Percentiles rank a stretch among this genome's conserved stretches.
phyloP scores from a whole-genome alignment of 1,284 basidiomycete species.

The Cryptococcus neoformans region DNA sequence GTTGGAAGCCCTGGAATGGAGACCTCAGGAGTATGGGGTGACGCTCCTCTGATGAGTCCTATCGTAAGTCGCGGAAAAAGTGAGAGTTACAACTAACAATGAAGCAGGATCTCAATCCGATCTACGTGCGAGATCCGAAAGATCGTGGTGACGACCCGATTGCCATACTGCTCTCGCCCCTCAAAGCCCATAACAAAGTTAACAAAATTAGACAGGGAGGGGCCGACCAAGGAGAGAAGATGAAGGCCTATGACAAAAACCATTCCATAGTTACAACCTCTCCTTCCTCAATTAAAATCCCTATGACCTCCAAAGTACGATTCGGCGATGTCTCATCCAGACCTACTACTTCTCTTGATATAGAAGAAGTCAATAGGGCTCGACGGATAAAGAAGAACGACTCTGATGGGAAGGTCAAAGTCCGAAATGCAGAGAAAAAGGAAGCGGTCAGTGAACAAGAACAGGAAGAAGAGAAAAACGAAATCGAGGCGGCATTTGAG shows the following conservation, averaged over 20 bases:
- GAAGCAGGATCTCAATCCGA: conserved; percentile 5
- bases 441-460: not conserved
- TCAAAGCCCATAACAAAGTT: not conserved
- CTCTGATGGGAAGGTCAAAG: not conserved
- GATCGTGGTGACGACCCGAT: not conserved
- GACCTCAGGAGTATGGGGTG: not conserved
- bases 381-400: not conserved
- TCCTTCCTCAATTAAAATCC: no score
- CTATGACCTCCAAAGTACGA: no score
- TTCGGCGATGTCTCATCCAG: no score
- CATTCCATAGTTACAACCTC: no score
- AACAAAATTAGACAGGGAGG: not conserved
- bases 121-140: not conserved
- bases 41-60: conserved; percentile 1
- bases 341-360: no score
- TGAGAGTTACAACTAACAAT: not conserved
- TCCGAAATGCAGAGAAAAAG: not conserved
- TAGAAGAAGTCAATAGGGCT: not conserved
- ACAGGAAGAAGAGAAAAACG: conserved; percentile 5
- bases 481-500: conserved; percentile 7
- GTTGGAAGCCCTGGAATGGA: conserved; percentile 1
- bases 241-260: no score
- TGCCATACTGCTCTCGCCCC: conserved; percentile 2
- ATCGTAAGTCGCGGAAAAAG: conserved; percentile 2
- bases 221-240: no score